Evolutionary conservation across 2,329 filamentous ascomycete genomes (phyloP).

Genomic region (Scytalidium sp.): DNA sequence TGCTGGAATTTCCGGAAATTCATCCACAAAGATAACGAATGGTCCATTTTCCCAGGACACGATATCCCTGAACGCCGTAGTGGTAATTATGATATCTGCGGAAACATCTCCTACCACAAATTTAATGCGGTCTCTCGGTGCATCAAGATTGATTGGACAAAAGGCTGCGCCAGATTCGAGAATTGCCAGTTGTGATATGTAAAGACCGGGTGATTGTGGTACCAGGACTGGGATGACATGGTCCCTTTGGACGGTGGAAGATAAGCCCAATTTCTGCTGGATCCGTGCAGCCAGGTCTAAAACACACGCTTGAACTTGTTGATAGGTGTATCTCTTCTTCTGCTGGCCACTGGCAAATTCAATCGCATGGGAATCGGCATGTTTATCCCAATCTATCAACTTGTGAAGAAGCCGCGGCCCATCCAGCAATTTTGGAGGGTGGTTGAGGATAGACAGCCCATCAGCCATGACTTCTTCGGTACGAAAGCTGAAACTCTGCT

Average conservation of each 20-base stretch:
- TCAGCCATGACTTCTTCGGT: conserved; percentile 3
- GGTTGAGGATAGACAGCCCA: conserved; percentile 55
- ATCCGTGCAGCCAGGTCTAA: conserved; percentile 17
- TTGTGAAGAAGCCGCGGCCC: conserved; percentile 59
- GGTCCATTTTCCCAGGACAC: conserved; percentile 34
- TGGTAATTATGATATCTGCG: conserved; percentile 67
- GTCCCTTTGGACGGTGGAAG: conserved; percentile 9
- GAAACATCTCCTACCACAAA: conserved; percentile 80
- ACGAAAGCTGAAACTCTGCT: too few species aligned
- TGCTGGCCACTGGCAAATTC: conserved; percentile 57
- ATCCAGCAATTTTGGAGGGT: conserved; percentile 44
- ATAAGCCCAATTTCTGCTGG: conserved; percentile 13
- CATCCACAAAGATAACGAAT: conserved; percentile 38
- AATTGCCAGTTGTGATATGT: conserved; percentile 73
- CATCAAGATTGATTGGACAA: conserved; percentile 78
- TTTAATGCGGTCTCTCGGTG: conserved; percentile 70
- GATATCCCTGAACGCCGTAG: conserved; percentile 38
- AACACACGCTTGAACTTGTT: conserved; percentile 38
- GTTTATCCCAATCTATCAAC: conserved; percentile 49
- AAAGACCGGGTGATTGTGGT: conserved; percentile 73
- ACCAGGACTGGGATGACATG: conserved; percentile 72
- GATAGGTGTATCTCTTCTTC: conserved; percentile 24
- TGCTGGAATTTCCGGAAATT: conserved; percentile 17
- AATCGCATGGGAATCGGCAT: conserved; percentile 49
- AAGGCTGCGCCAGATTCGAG: conserved; percentile 82